Evolutionary conservation across 2,329 filamentous ascomycete species (phyloP).

Genomic region (Nannizziopsis arthrosporioides): DNA sequence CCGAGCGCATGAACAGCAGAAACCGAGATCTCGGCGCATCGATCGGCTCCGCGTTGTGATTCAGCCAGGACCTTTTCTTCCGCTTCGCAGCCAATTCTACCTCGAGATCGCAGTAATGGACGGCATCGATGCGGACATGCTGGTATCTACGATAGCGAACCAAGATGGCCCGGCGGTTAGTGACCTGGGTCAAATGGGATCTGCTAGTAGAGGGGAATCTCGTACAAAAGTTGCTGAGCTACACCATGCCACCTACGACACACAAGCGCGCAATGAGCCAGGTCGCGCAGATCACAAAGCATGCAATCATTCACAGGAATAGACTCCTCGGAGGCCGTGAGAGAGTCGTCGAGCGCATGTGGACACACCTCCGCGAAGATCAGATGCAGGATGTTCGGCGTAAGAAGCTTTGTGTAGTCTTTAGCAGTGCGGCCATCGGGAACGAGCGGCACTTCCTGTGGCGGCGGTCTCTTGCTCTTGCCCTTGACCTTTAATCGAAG

Average conservation of each 20-base stretch:
- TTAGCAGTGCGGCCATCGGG: neutral
- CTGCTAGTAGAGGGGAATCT: constrained; percentile 16
- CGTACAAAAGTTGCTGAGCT: constrained; percentile 53
- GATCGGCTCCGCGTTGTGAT: constrained; percentile 66
- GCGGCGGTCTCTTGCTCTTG: constrained; percentile 1
- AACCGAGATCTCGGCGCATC: constrained; percentile 68
- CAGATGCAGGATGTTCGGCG: constrained; percentile 56
- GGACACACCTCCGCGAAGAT: constrained; percentile 79
- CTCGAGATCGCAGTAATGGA: constrained; percentile 88
- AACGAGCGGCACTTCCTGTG: neutral
- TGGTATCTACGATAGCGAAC: constrained; percentile 52
- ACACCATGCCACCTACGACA: constrained; percentile 58
- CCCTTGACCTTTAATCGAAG: constrained; percentile 17
- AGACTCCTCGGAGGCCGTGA: constrained; percentile 72
- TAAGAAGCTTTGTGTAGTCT: constrained; percentile 44
- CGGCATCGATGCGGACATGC: constrained; percentile 82
- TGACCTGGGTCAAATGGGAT: too few relatives aligned
- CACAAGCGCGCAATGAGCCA: constrained; percentile 66
- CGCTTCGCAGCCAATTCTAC: constrained; percentile 67
- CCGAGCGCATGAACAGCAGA: constrained; percentile 65
- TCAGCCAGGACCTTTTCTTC: constrained; percentile 59
- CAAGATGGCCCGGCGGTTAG: constrained; percentile 6
- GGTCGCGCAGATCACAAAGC: constrained; percentile 84
- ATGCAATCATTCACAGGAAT: constrained; percentile 71
- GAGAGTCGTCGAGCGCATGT: constrained; percentile 63